Base-by-base conservation (phyloP, 2,329 filamentous ascomycete species). In the Aspergillus hiratsukae region DNA sequence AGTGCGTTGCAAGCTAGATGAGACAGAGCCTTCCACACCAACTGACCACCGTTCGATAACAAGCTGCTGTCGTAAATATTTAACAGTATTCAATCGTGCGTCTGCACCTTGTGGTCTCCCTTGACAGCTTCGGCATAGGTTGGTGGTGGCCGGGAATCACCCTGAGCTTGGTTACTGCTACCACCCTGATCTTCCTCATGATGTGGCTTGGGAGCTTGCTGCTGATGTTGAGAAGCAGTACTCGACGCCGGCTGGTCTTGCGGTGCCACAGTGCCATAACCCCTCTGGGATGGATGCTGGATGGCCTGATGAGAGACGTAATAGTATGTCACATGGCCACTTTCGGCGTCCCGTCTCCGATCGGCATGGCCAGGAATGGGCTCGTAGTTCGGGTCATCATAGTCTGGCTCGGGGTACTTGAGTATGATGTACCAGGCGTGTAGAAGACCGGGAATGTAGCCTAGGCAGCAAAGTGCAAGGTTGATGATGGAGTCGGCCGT, bases 381-480 rank as follows among this genome's bases (percentile, higher is more conserved):
- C 64, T 90, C 84, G 75, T 94, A 91, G 55, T 80, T 74, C 31
- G 64, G 66, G 53, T 78, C 72, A 61, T 88, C 84, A 73, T 83
- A 83, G 57, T 87, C 81, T 64, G 78, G 75, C 59, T 97, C 93
- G 57, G 94, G 94, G 73, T 88, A 90, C 71, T 90, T 88, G 68
- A 90, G 84, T 76, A 99, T 97, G 75, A 97, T 96, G 82, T 97
- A 99, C 93, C 94, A 97, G 61, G 92, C 85, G 78, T 99, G 94
- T 2, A 99, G 79, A 51, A 97, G 87, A 59, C 93, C 93, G 21
- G 93, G 93, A 58, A 97, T 75, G 70, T 82, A 91, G 66, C 87
- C 89, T 23, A 93, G 84, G 53, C 85, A 72, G 75, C 89, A 94
- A 67, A 97, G 90, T 49, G 92, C 87, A 74, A 97, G 87, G 80